Conservation (phyloP, 305 asterid genomes). For the Coffea humblotiana region DNA sequence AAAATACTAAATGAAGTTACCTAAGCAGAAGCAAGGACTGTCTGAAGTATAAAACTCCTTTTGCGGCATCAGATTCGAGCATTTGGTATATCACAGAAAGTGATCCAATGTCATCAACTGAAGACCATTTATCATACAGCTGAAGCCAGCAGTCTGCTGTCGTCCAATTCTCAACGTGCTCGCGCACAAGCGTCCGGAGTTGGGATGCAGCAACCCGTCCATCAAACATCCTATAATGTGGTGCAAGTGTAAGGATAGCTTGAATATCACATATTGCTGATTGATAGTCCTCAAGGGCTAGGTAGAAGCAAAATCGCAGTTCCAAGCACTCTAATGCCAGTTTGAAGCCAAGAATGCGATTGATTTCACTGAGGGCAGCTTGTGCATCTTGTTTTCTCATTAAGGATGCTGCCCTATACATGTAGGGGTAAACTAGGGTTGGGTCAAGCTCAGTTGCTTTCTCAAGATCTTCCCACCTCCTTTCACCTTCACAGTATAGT, state of each 20-base stretch:
- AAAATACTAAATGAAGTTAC: slow-evolving; percentile 35
- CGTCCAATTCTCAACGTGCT: slow-evolving; percentile 91
- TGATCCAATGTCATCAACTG: slow-evolving; percentile 94
- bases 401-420: slow-evolving; percentile 89
- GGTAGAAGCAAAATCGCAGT: slow-evolving; percentile 84
- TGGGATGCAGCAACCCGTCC: slow-evolving; percentile 83
- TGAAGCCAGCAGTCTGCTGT: slow-evolving; percentile 99
- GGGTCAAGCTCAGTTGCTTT: slow-evolving; percentile 89
- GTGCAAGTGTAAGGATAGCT: slow-evolving; percentile 85
- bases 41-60: slow-evolving; percentile 88
- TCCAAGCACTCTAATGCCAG: slow-evolving; percentile 93
- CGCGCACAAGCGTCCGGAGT: slow-evolving; percentile 75
- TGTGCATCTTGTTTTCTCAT: slow-evolving; percentile 74
- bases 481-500: slow-evolving; percentile 64
- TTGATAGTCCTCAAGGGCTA: slow-evolving; percentile 76
- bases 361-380: slow-evolving; percentile 79
- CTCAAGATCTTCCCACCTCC: slow-evolving; percentile 60
- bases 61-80: slow-evolving; percentile 93
- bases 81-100: slow-evolving; percentile 92
- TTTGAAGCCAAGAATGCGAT: slow-evolving; percentile 83
- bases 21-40: slow-evolving; percentile 95
- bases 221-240: slow-evolving; percentile 80
- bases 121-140: slow-evolving; percentile 92
- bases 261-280: slow-evolving; percentile 87
- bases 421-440: slow-evolving; percentile 87